Evolutionary conservation across 1,139 yeast genomes (phyloP).

Genomic region (Saccharomyces hybrid): DNA sequence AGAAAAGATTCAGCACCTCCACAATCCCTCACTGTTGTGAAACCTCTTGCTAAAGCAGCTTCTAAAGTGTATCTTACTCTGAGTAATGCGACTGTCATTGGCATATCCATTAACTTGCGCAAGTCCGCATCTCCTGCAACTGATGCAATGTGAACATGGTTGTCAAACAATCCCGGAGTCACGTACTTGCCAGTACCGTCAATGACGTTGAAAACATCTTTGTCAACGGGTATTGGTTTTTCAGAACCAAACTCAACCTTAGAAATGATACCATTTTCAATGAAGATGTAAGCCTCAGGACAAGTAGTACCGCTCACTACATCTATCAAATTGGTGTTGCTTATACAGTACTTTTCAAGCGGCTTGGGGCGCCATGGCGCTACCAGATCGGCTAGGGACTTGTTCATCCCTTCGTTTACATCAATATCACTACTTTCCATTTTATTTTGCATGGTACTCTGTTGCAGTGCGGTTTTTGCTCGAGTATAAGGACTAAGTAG

Average conservation of each 20-base stretch:
- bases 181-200: slow-evolving; percentile 4
- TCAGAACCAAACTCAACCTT: neutral
- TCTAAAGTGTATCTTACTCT: slow-evolving; percentile 4
- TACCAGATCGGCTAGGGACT: neutral
- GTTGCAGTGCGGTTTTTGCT: neutral
- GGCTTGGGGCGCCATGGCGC: neutral
- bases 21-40: slow-evolving; percentile 3
- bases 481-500: neutral
- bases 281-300: neutral
- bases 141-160: slow-evolving; percentile 5
- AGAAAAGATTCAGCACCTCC: neutral
- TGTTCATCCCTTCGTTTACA: neutral
- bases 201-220: neutral
- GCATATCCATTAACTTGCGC: slow-evolving; percentile 1
- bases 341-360: neutral
- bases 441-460: neutral
- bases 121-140: slow-evolving; percentile 4
- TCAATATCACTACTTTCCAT: neutral
- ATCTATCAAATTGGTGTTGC: neutral
- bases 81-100: slow-evolving; percentile 3
- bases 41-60: slow-evolving; percentile 5
- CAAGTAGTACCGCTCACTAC: neutral
- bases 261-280: neutral
- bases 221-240: neutral
- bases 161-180: slow-evolving; percentile 5